A percentile compares a stretch with the other conserved stretches of the same genome.
Conservation (phyloP, 352 stramenopile species). For the Phytophthora gonapodyides region DNA sequence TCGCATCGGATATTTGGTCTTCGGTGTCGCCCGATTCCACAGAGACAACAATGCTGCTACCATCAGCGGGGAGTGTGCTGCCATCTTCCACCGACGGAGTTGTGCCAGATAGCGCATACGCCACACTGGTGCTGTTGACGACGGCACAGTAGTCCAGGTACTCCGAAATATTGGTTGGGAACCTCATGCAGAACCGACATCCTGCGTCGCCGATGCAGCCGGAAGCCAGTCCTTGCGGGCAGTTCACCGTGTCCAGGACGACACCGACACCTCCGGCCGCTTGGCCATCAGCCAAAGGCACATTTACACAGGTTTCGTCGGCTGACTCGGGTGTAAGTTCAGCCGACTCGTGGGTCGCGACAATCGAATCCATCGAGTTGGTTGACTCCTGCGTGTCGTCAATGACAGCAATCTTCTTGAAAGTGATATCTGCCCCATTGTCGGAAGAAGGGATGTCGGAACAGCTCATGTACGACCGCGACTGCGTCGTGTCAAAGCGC, state of each 20-base stretch:
- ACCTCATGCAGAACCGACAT: conserved; percentile 41
- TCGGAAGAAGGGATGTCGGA: conserved; percentile 22
- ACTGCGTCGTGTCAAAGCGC: conserved; percentile 32
- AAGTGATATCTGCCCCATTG: conserved; percentile 32
- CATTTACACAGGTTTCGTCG: conserved; percentile 17
- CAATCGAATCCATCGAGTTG: conserved; percentile 4
- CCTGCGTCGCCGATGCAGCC: conserved; percentile 33
- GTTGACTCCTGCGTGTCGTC: conserved; percentile 11
- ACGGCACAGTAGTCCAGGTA: conserved; percentile 36
- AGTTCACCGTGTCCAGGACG: conserved; percentile 34
- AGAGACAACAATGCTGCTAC: background rate
- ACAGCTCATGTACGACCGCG: conserved; percentile 27
- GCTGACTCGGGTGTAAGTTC: background rate
- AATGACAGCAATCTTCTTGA: conserved; percentile 23
- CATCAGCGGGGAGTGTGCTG: background rate
- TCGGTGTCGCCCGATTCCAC: background rate
- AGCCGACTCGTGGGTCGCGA: conserved; percentile 13
- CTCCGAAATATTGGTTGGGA: conserved; percentile 27
- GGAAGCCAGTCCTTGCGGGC: conserved; percentile 26
- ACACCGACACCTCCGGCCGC: conserved; percentile 33
- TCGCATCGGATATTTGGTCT: background rate
- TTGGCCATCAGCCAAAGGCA: conserved; percentile 33
- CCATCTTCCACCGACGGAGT: conserved; percentile 1
- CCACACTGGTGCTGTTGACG: conserved; percentile 17
- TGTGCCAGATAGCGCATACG: conserved; percentile 17